Evolutionary conservation across 2,329 filamentous ascomycete genomes (phyloP).

Genomic region (Orbilia quercus): DNA sequence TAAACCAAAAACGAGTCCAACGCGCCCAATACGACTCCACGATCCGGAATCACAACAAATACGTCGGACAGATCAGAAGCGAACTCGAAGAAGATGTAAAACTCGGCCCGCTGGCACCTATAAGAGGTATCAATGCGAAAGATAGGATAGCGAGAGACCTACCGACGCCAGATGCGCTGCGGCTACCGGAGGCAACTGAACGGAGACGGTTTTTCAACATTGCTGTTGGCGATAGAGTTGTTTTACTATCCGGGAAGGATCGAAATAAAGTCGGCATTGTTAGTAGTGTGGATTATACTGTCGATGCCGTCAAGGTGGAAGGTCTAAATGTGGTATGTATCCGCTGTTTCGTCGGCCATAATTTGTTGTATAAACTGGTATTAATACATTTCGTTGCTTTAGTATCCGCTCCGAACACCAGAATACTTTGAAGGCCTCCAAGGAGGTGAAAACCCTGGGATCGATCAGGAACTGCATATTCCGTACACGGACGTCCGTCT

Average conservation of each 20-base stretch:
- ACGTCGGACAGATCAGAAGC: conserved; percentile 20
- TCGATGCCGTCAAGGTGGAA: conserved; percentile 72
- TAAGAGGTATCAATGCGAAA: conserved; percentile 35
- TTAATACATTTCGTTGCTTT: neutral
- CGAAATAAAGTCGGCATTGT: conserved; percentile 87
- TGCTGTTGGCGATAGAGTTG: conserved; percentile 79
- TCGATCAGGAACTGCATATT: conserved; percentile 69
- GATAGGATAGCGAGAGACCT: conserved; percentile 53
- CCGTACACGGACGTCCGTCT: conserved; percentile 80
- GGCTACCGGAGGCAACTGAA: conserved; percentile 55
- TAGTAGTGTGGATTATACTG: conserved; percentile 66
- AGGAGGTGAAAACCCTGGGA: conserved; percentile 63
- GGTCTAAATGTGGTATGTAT: conserved; percentile 73
- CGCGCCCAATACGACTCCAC: conserved; percentile 31
- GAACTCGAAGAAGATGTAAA: conserved; percentile 49
- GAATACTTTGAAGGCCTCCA: conserved; percentile 58
- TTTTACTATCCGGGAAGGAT: conserved; percentile 80
- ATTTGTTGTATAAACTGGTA: neutral
- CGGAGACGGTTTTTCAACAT: conserved; percentile 70
- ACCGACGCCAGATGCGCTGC: conserved; percentile 24
- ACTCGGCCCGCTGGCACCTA: conserved; percentile 33
- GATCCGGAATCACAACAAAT: conserved; percentile 26
- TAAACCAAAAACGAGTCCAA: conserved; percentile 18
- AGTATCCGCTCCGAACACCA: conserved; percentile 52
- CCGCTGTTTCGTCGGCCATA: neutral